Evolutionary conservation across 371 early-diverging fungal species (phyloP).

Genomic region (Mucor circinelloides): DNA sequence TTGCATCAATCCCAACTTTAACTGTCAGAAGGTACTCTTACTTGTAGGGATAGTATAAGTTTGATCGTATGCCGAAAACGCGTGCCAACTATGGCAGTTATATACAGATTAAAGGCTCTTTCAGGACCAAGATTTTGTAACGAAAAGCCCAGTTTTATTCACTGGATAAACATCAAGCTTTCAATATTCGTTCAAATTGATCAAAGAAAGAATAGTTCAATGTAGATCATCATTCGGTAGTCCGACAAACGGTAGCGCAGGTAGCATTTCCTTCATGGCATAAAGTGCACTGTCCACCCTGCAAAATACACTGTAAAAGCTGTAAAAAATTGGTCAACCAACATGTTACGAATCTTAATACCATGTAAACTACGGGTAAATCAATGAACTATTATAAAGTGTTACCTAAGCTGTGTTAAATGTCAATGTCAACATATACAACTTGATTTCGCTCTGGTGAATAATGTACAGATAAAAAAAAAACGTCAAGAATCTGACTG

Average conservation of each 20-base stretch:
- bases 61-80: no score
- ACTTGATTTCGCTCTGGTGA: not conserved
- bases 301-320: not conserved
- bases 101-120: no score
- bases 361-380: constrained; percentile 1
- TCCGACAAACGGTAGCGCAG: not conserved
- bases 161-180: no score
- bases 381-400: not conserved
- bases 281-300: not conserved
- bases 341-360: not conserved
- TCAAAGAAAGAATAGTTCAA: no score
- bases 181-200: no score
- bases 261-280: not conserved
- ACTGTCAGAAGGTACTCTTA: no score
- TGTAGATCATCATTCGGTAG: no score
- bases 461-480: not conserved
- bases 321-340: not conserved
- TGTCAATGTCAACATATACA: not conserved
- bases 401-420: not conserved
- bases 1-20: no score
- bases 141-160: no score
- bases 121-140: no score
- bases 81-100: no score
- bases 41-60: no score
- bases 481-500: not conserved